Conservation (phyloP, 163 green algal species). For the Chloromonas sp. region DNA sequence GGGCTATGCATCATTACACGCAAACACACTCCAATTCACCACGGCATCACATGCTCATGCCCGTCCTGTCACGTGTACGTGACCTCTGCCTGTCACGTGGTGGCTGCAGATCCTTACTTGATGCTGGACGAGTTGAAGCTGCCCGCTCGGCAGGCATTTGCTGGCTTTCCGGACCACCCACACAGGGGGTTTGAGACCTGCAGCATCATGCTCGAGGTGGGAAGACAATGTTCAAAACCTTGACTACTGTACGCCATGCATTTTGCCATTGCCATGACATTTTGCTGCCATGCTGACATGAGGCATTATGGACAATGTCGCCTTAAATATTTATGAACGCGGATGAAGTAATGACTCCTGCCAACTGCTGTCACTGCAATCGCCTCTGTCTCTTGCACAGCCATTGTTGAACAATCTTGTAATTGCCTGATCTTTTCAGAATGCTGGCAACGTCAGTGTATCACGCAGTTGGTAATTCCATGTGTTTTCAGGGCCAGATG, state of each 20-base stretch:
- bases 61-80: constrained; percentile 28
- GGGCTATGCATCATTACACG: neutral
- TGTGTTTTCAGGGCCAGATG: constrained; percentile 55
- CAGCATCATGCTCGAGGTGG: constrained; percentile 76
- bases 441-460: no score
- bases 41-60: neutral
- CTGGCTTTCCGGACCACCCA: constrained; percentile 83
- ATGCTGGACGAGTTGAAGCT: constrained; percentile 77
- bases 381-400: no score
- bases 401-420: no score
- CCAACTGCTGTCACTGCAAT: neutral
- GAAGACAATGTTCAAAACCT: neutral
- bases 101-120: constrained; percentile 80
- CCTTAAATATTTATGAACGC: neutral
- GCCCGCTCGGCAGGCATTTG: constrained; percentile 45
- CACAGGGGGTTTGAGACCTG: constrained; percentile 88
- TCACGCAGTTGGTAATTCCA: neutral
- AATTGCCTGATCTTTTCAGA: no score
- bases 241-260: neutral
- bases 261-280: no score
- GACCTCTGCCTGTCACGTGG: constrained; percentile 56
- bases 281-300: neutral
- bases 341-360: neutral
- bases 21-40: neutral
- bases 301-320: neutral